Base-by-base conservation (phyloP, 257 asterid species). In the Eustoma russellianum region DNA sequence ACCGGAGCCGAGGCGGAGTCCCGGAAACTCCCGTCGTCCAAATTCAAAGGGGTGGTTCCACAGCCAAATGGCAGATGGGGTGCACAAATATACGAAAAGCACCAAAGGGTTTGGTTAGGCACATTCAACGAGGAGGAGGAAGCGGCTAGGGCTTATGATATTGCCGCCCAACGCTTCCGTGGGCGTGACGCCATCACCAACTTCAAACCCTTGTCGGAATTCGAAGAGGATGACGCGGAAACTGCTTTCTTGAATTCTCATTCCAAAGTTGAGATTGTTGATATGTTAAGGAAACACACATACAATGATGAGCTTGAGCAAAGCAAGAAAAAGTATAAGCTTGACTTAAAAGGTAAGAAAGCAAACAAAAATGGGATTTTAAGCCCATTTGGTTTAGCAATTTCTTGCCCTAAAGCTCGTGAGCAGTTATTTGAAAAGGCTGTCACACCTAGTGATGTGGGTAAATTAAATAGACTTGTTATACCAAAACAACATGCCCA, bases 41-140 rank as follows among this genome's bases (percentile, higher is more conserved):
- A 74, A 40, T 90, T 71, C 83, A 90, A 90, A 73, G 98, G 98
- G 34, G 98, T 90, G 1, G 98, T 90, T 7, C 98, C 98, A 1
- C 98, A 90, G 74, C 96, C 98, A 1, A 90, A 90, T 55, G 98
- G 98, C 2, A 50, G 98, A 52, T 90, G 98, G 98, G 98, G 96
- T 1, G 96, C 98, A 0, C 98, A 90, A 73, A 90, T 90, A 57
- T 86, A 83, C 68, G 95, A 83, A 46, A 91, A 82, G 68, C 96
- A 87, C 55, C 96, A 83, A 34, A 66, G 98, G 45, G 96, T 86
- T 11, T 91, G 96, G 96, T 53, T 86, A 4, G 96, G 96, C 12
- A 87, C 96, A 0, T 87, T 91, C 76, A 84, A 82, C 52, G 86
- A 77, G 49, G 98, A 91, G 52, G 79, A 77, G 1, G 92, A 82